Conservation (phyloP, 108 stramenopile species). For the Conticribra guillardii region DNA sequence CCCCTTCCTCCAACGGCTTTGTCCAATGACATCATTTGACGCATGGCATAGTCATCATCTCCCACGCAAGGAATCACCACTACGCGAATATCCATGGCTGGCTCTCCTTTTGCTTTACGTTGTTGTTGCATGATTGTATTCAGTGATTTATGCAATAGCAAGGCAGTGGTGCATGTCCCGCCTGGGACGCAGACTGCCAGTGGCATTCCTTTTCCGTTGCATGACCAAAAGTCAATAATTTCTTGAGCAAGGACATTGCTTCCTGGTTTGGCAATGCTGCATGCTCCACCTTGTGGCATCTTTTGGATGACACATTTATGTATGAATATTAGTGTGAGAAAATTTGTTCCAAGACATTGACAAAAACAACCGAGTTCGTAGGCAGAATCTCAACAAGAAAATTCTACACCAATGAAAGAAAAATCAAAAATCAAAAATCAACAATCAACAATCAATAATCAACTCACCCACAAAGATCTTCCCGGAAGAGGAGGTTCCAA, state of each 20-base stretch:
- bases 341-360: too few species aligned
- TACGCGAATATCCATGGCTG: conserved; percentile 69
- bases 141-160: conserved; percentile 67
- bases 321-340: background rate
- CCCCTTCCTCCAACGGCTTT: conserved; percentile 51
- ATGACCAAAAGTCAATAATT: conserved; percentile 67
- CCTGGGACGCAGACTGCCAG: conserved; percentile 78
- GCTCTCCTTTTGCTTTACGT: background rate
- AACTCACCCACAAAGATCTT: conserved; percentile 64
- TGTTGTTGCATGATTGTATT: conserved; percentile 38
- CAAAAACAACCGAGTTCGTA: too few species aligned
- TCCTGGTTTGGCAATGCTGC: conserved; percentile 56
- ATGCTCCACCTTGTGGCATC: conserved; percentile 80
- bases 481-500: conserved; percentile 67
- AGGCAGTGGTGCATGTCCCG: conserved; percentile 83
- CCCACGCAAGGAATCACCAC: conserved; percentile 88
- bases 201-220: conserved; percentile 60
- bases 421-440: background rate
- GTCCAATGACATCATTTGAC: conserved; percentile 81
- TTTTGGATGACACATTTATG: background rate
- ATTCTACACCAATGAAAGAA: background rate
- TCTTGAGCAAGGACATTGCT: conserved; percentile 46
- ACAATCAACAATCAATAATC: background rate
- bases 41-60: conserved; percentile 70
- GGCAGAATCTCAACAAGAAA: too few species aligned